These are phyloP conservation scores for Saccharomycopsis sp. DNA, from an alignment of 805 yeast genomes.

Conservation along the genomic window DNA sequence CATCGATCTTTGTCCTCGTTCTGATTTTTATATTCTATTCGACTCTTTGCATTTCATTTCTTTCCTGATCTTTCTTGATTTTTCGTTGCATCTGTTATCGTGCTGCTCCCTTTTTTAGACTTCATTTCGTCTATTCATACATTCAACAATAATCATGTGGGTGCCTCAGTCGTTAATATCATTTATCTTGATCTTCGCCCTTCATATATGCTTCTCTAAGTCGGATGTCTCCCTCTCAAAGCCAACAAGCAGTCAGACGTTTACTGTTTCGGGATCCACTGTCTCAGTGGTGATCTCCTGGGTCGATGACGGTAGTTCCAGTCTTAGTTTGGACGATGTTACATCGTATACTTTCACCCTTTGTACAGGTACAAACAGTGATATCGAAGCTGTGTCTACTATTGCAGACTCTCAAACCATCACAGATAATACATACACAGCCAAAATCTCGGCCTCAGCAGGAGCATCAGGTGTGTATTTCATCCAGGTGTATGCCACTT, in stretches of 20 bases:
- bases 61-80: no score
- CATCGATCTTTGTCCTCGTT: no score
- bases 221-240: slow-evolving; percentile 27
- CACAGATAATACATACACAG: slow-evolving; percentile 31
- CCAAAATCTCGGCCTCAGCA: slow-evolving; percentile 35
- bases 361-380: slow-evolving; percentile 59
- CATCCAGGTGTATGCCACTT: slow-evolving; percentile 57
- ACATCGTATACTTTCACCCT: slow-evolving; percentile 44
- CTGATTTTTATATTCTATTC: no score
- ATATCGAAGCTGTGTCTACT: slow-evolving; percentile 36
- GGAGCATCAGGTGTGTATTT: slow-evolving; percentile 65
- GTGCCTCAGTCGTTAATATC: not conserved
- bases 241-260: slow-evolving; percentile 24
- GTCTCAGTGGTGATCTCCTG: slow-evolving; percentile 38
- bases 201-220: not conserved
- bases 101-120: no score
- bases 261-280: slow-evolving; percentile 25
- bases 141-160: not conserved
- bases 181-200: not conserved
- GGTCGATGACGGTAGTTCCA: slow-evolving; percentile 44
- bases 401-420: slow-evolving; percentile 30
- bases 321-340: slow-evolving; percentile 41
- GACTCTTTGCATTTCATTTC: no score
- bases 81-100: no score
- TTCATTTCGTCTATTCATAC: not conserved